These are phyloP conservation scores for Oryza rufipogon DNA, from an alignment of 176 grass and related monocot species.

Conservation along the genomic window DNA sequence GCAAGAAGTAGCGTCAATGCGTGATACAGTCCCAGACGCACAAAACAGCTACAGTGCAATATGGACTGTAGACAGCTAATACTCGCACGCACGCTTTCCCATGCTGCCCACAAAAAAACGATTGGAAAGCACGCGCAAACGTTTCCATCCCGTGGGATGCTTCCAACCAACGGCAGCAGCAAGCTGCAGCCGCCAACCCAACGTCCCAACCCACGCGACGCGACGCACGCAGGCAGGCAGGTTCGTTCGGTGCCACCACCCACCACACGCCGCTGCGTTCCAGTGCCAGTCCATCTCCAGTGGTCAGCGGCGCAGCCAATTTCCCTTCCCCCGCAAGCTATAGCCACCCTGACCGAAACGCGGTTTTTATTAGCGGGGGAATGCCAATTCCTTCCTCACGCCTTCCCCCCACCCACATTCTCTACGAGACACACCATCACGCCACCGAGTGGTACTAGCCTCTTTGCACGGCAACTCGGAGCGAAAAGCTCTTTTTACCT, in stretches of 20 bases:
- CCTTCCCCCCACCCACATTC: background rate
- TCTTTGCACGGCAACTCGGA: background rate
- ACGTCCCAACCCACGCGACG: constrained; percentile 15
- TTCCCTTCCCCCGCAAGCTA: background rate
- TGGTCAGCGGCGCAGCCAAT: constrained; percentile 33
- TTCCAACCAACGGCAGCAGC: background rate
- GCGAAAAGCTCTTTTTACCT: background rate
- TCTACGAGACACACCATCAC: background rate
- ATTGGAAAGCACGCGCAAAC: background rate
- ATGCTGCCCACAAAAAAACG: background rate
- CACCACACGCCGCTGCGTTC: background rate
- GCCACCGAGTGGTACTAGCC: background rate
- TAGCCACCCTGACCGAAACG: background rate
- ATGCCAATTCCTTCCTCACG: background rate
- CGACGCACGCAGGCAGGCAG: no score
- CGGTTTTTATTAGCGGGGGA: constrained; percentile 1
- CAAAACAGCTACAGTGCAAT: background rate
- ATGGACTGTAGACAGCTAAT: constrained; percentile 7
- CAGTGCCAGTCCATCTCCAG: constrained; percentile 38
- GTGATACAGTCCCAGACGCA: background rate
- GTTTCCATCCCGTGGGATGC: background rate
- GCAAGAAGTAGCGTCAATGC: background rate
- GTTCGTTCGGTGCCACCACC: constrained; percentile 4
- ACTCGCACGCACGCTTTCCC: background rate
- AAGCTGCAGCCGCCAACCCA: constrained; percentile 23